Evolutionary conservation across 208 protist genomes (phyloP), one percentile per base, ranked within the genome.

Genomic region (Wallacemonas sp.): DNA sequence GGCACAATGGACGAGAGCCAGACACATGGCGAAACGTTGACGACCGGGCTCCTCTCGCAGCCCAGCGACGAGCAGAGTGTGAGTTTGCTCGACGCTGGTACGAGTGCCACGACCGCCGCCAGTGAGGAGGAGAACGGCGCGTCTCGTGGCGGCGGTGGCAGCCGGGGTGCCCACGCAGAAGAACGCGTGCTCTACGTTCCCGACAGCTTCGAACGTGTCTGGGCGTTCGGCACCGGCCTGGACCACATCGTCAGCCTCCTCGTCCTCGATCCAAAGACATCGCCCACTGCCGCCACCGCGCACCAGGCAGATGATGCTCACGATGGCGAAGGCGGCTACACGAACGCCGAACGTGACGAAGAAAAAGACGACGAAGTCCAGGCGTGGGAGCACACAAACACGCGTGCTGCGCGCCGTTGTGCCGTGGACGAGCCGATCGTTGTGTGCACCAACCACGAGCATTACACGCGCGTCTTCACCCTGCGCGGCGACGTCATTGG

Each of bases 381-480:
- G n/a, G n/a, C n/a, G n/a, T n/a, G n/a, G n/a, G n/a, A n/a, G n/a
- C n/a, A n/a, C n/a, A n/a, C 49, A n/a, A 8, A 65, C 32, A 36
- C 4, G 14, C 6, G 8, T 47, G 17, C 41, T 47, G 41, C n/a
- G 24, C 24, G 23, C 27, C 34, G 11, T 30, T n/a, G 58, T 61
- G 29, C 27, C 17, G 9, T 1, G 14, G 46, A 19, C n/a, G 70
- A 70, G 30, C 68, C 84, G n/a, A 69, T 91, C 23, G 79, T 90
- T 14, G 68, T 88, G 17, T 92, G 83, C 73, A 85, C 78, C 41
- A 78, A 75, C 23, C 54, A 38, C 2, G 80, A 88, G 21, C 79
- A 84, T 48, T 92, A 85, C 61, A 85, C 83, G 21, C 74, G 89
- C 11, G 70, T 81, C 57, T 95, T 92, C 65, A 85, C 78, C 11